Base-by-base conservation (phyloP, 2,329 filamentous ascomycete genomes). In the Sarocladium brachiariae region DNA sequence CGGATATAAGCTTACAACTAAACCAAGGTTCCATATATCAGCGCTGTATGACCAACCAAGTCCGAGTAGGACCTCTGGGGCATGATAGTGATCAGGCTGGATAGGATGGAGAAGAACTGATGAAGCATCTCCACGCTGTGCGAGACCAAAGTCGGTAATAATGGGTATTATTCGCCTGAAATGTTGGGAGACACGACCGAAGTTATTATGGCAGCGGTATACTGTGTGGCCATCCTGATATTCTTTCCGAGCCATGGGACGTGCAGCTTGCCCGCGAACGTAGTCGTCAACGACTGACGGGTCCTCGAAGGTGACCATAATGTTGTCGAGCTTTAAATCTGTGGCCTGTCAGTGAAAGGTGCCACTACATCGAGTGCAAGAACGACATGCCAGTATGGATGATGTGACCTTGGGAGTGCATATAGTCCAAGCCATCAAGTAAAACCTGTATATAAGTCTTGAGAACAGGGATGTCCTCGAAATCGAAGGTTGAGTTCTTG, bases 401-500 rank as follows among this genome's bases (percentile, higher is more conserved):
- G 51, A 75, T 57, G 31, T 67, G 65, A 58, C 65, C 68, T 55
- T 72, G 65, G 4, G 61, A 63, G 54, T 74, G 70, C 34, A 74
- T 55, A 25, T 58, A 63, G 43, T 74, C 68, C 4, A 74, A 63
- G 16, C 69, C 70, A 33, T 64, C 63, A 19, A 74, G 66, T 11
- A 62, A 53, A 24, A 55, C 57, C 13, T 51, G 51, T 24, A 76
- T 59, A 33, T 64, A 62, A 19, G 54, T 54, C 53, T 65, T 68
- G 11, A 74, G 56, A 14, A 74, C 57, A 1, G 55, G 53, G 3
- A 59, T 45, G 1, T 54, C 48, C 19, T 65, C 58, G 3, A 11
- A n/a, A 4, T 14, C 4, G 23, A 27, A 43, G 4, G 39, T 25
- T 4, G 39, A 43, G 10, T 27, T 9, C 23, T 16, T 16, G 27